Conservation (phyloP, 192 early-diverging fungal genomes). For the Kickxella alabastrina region DNA sequence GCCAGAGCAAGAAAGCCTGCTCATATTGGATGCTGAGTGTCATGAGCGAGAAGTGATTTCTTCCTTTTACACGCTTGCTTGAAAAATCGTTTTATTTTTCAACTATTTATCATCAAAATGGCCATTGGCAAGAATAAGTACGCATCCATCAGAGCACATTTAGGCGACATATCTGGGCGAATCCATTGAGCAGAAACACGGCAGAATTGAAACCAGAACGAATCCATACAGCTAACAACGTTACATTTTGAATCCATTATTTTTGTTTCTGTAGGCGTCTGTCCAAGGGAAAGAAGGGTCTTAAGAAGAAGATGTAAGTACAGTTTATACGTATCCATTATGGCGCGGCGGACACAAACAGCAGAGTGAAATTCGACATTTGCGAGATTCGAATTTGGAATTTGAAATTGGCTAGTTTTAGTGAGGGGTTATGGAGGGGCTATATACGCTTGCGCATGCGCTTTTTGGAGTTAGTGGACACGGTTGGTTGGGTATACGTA, state of each 20-base stretch:
- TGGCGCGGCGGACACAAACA: neutral
- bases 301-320: conserved; percentile 91
- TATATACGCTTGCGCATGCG: too few species aligned
- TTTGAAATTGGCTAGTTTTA: conserved; percentile 2
- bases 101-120: conserved; percentile 27
- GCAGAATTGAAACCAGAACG: neutral
- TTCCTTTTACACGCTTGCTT: conserved; percentile 40
- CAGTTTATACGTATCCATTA: conserved; percentile 53
- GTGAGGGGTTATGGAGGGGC: too few species aligned
- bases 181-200: conserved; percentile 13
- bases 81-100: conserved; percentile 19
- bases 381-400: conserved; percentile 2
- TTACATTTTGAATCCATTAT: conserved; percentile 6
- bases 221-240: conserved; percentile 11
- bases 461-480: too few species aligned
- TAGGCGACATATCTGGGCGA: neutral
- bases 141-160: conserved; percentile 19
- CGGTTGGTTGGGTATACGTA: too few species aligned
- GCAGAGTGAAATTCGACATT: neutral
- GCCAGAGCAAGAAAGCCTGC: too few species aligned
- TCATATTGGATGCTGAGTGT: conserved; percentile 8
- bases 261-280: conserved; percentile 67
- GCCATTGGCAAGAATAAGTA: conserved; percentile 87
- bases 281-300: conserved; percentile 97
- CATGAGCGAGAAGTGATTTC: conserved; percentile 9